Conservation (phyloP, 2,329 filamentous ascomycete species). For the Gaeumannomyces sp. region DNA sequence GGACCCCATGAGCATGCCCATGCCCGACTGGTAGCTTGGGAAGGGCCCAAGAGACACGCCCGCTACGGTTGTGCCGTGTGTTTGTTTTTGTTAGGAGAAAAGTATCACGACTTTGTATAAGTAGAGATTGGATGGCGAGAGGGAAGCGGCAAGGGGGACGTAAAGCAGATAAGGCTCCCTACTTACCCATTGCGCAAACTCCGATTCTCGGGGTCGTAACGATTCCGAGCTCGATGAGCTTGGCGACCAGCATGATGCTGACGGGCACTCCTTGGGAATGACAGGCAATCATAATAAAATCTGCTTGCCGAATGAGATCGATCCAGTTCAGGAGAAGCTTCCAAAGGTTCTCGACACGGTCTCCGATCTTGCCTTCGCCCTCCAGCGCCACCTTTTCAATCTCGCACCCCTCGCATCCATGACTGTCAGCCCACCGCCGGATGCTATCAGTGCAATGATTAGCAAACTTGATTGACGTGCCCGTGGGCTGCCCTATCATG, state of each 20-base stretch:
- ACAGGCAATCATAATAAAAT: slow-evolving; percentile 86
- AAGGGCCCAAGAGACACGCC: slow-evolving; percentile 93
- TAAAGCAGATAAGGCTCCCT: background rate
- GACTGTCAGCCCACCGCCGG: slow-evolving; percentile 68
- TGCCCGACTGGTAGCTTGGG: slow-evolving; percentile 80
- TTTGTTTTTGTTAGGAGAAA: background rate
- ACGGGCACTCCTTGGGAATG: slow-evolving; percentile 96
- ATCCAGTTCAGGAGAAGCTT: slow-evolving; percentile 93
- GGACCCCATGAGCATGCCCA: slow-evolving; percentile 79
- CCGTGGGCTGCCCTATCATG: slow-evolving; percentile 89
- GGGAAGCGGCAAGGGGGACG: too few relatives aligned
- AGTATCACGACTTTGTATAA: slow-evolving; percentile 5
- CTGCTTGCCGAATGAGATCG: slow-evolving; percentile 77
- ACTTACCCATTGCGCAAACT: slow-evolving; percentile 67
- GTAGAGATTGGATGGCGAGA: too few relatives aligned
- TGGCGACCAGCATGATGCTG: slow-evolving; percentile 83
- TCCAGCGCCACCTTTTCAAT: slow-evolving; percentile 94
- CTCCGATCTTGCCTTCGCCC: slow-evolving; percentile 85
- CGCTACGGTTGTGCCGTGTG: slow-evolving; percentile 37
- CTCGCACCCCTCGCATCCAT: slow-evolving; percentile 68
- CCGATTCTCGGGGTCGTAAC: slow-evolving; percentile 72
- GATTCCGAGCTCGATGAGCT: slow-evolving; percentile 84
- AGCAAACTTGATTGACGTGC: slow-evolving; percentile 89
- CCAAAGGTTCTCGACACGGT: slow-evolving; percentile 89
- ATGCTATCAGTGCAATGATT: slow-evolving; percentile 81